A percentile compares a stretch with the other conserved stretches of the same genome.
phyloP scores from a whole-genome alignment of 257 asterid species.

The Echium plantagineum region DNA sequence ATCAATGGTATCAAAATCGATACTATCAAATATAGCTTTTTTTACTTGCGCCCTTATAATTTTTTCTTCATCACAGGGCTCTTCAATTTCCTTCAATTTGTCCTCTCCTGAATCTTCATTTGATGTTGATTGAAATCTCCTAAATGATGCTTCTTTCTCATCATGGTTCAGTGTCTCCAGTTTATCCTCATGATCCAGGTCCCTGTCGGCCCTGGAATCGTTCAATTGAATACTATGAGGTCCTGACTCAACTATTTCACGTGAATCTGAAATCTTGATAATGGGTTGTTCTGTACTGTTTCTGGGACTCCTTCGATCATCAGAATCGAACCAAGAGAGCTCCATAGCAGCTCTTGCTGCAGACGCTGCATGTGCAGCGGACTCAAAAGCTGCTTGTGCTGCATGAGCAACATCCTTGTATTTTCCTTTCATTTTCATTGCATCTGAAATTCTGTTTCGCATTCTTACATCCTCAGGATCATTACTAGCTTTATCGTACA shows the following conservation, averaged over 20 bases:
- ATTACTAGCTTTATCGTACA: slow-evolving; percentile 1
- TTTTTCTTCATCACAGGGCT: background rate
- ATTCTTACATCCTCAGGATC: slow-evolving; percentile 7
- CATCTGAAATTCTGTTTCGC: slow-evolving; percentile 13
- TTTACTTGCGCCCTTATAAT: background rate
- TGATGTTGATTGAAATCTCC: too few species aligned
- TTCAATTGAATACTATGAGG: background rate
- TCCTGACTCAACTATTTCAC: background rate
- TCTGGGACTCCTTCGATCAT: slow-evolving; percentile 26
- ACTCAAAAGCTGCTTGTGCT: slow-evolving; percentile 88
- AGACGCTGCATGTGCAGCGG: slow-evolving; percentile 84
- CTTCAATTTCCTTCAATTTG: background rate
- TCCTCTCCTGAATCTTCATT: background rate
- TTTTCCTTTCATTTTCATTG: slow-evolving; percentile 21
- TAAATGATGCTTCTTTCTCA: background rate
- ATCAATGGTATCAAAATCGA: background rate
- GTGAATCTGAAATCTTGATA: background rate
- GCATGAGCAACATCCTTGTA: slow-evolving; percentile 86
- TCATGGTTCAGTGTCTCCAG: background rate
- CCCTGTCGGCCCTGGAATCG: background rate
- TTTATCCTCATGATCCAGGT: background rate
- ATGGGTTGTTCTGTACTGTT: background rate
- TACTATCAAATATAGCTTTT: background rate
- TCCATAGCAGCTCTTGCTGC: slow-evolving; percentile 92
- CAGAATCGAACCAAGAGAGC: slow-evolving; percentile 49